Base-by-base conservation (phyloP, 176 grass and related monocot species). In the Cocos nucifera region DNA sequence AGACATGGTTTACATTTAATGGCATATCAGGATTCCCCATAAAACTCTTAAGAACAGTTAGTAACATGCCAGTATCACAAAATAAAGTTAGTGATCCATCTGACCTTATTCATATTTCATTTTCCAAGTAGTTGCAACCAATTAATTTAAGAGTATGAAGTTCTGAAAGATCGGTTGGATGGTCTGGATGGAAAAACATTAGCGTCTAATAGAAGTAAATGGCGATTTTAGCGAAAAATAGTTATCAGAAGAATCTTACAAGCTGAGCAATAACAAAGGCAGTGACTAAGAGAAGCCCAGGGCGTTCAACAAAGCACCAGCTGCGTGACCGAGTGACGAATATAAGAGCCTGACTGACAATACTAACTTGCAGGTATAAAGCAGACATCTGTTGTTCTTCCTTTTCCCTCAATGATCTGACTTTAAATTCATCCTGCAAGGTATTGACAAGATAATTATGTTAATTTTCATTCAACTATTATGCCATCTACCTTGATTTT, bases 341-440 rank as follows among this genome's bases (percentile, higher is more conserved):
- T 65, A 98, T 98, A 71, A 98, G 94, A 15, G 94, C 94, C 83
- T 98, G 94, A 49, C 94, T 93, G 32, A 98, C 85, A 27, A 98
- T 93, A 53, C 94, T 98, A 61, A 98, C 94, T 78, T 98, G 94
- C 24, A 98, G 88, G 80, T 98, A 98, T 60, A 98, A 58, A 35
- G 94, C 88, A 17, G 94, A 75, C 88, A 83, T 89, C 88, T 93
- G 86, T 75, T 78, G 88, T 2, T 83, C 79, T 4, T 73, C 26
- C 16, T 24, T 72, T 44, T 32, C 21, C 64, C 61, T 76, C 44
- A 98, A 54, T 2, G 82, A 64, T 51, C 64, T 67, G 44, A 98
- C 88, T 8, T 82, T 59, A 69, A 98, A 93, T 53, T 24, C 88
- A 44, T 83, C 15, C 93, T 98, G 63, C 21, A 48, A 73, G 56